Evolutionary conservation across 495 filamentous ascomycete genomes (phyloP).

Genomic region (Podospora appendiculata): DNA sequence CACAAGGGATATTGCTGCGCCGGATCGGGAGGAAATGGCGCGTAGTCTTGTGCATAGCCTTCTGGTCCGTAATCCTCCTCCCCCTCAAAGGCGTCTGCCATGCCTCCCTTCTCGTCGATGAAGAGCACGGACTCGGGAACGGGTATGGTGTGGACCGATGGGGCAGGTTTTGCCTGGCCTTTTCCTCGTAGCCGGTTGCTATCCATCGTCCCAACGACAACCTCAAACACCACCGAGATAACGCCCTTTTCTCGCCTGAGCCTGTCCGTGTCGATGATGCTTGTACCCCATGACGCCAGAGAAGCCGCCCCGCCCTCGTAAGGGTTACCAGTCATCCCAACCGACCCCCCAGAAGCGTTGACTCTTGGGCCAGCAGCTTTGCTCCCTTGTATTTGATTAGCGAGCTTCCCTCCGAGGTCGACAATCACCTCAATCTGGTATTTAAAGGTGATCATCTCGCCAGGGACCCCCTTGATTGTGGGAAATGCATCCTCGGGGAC

Average conservation of each 20-base stretch:
- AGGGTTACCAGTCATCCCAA: slow-evolving; percentile 13
- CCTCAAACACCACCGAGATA: slow-evolving; percentile 71
- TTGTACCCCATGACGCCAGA: slow-evolving; percentile 54
- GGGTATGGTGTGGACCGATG: slow-evolving; percentile 15
- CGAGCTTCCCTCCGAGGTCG: slow-evolving; percentile 81
- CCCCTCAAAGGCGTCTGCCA: slow-evolving; percentile 5
- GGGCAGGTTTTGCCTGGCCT: slow-evolving; percentile 23
- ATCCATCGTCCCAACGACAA: slow-evolving; percentile 83
- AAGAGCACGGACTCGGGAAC: slow-evolving; percentile 5
- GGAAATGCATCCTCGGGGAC: slow-evolving; percentile 89
- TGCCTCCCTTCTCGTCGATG: slow-evolving; percentile 10
- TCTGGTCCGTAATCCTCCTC: slow-evolving; percentile 9
- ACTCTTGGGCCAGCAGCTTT: slow-evolving; percentile 23
- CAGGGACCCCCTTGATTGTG: slow-evolving; percentile 81
- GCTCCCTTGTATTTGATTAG: slow-evolving; percentile 42
- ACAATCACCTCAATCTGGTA: slow-evolving; percentile 90
- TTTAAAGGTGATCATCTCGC: slow-evolving; percentile 86
- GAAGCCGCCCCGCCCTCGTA: slow-evolving; percentile 25
- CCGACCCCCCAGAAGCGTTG: slow-evolving; percentile 4
- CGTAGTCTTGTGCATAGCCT: slow-evolving; percentile 16
- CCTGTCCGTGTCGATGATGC: slow-evolving; percentile 82
- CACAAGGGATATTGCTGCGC: slow-evolving; percentile 12
- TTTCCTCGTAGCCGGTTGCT: slow-evolving; percentile 55
- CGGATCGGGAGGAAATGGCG: slow-evolving; percentile 8
- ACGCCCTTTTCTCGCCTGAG: slow-evolving; percentile 84